These are phyloP conservation scores for Scortechinia acanthostroma DNA, from an alignment of 2,329 filamentous ascomycete genomes.

Conservation along the genomic window DNA sequence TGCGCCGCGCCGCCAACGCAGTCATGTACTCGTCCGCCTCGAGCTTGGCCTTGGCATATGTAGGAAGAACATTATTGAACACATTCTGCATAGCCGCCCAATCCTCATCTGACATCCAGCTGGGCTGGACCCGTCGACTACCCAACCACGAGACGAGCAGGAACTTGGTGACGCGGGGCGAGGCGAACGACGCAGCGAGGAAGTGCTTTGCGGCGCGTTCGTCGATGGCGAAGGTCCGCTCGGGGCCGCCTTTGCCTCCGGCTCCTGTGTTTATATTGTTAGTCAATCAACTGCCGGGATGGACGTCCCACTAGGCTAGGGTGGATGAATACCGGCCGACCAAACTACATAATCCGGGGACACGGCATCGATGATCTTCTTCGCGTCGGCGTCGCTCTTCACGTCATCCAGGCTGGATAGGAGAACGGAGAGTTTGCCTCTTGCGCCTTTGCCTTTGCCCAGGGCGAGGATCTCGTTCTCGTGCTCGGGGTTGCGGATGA, in stretches of 20 bases:
- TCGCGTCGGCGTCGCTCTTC: slow-evolving; percentile 52
- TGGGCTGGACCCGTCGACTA: slow-evolving; percentile 38
- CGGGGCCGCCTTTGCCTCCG: slow-evolving; percentile 48
- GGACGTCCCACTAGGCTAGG: slow-evolving; percentile 3
- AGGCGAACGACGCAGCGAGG: slow-evolving; percentile 47
- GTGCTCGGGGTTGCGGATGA: slow-evolving; percentile 71
- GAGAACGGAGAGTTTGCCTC: slow-evolving; percentile 61
- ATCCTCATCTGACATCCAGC: slow-evolving; percentile 45
- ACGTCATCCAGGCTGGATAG: slow-evolving; percentile 68
- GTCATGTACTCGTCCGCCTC: slow-evolving; percentile 50
- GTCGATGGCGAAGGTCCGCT: slow-evolving; percentile 50
- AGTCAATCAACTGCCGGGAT: too few species aligned
- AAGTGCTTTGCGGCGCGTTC: slow-evolving; percentile 57
- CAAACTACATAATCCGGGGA: slow-evolving; percentile 62
- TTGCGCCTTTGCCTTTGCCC: slow-evolving; percentile 39
- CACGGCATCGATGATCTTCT: slow-evolving; percentile 50
- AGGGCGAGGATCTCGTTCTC: slow-evolving; percentile 54
- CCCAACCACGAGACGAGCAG: slow-evolving; percentile 56
- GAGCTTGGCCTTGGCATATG: slow-evolving; percentile 54
- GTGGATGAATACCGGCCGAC: slow-evolving; percentile 45
- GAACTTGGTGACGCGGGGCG: slow-evolving; percentile 48
- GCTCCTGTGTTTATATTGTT: slow-evolving; percentile 42
- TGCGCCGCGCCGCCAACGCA: slow-evolving; percentile 29
- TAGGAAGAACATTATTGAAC: slow-evolving; percentile 31
- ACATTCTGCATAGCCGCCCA: slow-evolving; percentile 32